These are phyloP conservation scores for Melanogaster broomeanus DNA, from an alignment of 768 basidiomycete genomes.

Conservation along the genomic window DNA sequence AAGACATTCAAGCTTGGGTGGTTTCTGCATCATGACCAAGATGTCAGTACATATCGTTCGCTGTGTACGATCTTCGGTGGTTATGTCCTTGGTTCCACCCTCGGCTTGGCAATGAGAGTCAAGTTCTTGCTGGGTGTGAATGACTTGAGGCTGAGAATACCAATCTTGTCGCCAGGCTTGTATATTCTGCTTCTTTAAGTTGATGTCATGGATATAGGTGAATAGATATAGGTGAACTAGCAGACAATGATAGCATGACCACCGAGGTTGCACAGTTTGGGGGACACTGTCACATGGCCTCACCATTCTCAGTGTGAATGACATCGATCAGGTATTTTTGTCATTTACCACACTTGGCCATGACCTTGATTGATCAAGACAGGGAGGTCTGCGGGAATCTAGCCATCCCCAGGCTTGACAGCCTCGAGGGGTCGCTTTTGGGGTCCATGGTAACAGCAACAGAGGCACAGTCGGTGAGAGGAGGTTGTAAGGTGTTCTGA, in stretches of 20 bases:
- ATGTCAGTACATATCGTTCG: conserved; percentile 11
- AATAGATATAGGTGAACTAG: no score
- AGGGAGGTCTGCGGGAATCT: conserved; percentile 86
- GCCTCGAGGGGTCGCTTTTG: conserved; percentile 80
- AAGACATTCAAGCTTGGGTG: no score
- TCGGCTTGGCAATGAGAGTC: conserved; percentile 75
- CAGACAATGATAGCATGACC: conserved; percentile 95
- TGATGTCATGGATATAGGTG: conserved; percentile 97
- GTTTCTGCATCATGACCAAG: conserved; percentile 45
- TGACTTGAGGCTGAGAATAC: conserved; percentile 83
- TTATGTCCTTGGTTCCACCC: conserved; percentile 71
- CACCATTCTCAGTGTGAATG: conserved; percentile 92
- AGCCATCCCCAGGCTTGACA: conserved; percentile 91
- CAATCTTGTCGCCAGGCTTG: conserved; percentile 88
- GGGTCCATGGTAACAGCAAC: conserved; percentile 88
- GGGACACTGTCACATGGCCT: conserved; percentile 92
- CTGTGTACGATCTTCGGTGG: conserved; percentile 14
- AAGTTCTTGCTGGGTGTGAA: conserved; percentile 94
- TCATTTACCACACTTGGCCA: conserved; percentile 95
- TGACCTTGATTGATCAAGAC: conserved; percentile 97
- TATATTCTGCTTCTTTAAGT: conserved; percentile 99
- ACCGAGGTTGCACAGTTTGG: conserved; percentile 87
- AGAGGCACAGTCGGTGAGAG: conserved; percentile 79
- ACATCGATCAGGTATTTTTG: conserved; percentile 97
- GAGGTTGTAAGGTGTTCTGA: conserved; percentile 95